phyloP scores from a whole-genome alignment of 192 early-diverging fungal genomes.

The Dimargaris cristalligena region DNA sequence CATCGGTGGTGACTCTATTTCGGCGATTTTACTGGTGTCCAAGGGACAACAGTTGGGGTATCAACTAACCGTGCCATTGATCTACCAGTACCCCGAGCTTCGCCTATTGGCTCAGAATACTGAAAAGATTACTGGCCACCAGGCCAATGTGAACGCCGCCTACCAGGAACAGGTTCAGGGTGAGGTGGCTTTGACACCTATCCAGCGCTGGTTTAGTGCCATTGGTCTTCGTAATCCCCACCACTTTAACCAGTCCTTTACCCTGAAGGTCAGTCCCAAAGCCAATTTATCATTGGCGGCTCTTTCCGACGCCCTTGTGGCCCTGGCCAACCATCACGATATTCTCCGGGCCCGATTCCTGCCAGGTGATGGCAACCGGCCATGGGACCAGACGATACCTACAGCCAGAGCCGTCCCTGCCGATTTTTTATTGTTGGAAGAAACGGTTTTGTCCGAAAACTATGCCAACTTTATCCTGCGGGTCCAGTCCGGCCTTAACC shows the following conservation, averaged over 20 bases:
- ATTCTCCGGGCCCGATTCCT: not conserved
- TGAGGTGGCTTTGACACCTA: not conserved
- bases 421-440: not conserved
- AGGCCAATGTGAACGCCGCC: not conserved
- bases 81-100: not conserved
- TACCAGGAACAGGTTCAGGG: not conserved
- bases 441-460: not conserved
- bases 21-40: conserved; percentile 8
- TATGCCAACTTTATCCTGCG: not conserved
- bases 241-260: not conserved
- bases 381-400: not conserved
- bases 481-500: not conserved
- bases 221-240: not conserved
- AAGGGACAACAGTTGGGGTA: not conserved
- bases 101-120: not conserved
- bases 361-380: too few species aligned
- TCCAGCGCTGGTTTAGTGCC: not conserved
- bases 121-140: not conserved
- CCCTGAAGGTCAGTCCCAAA: not conserved
- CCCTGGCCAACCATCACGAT: not conserved
- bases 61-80: not conserved
- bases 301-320: not conserved
- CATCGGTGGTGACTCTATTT: conserved; percentile 21
- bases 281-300: not conserved
- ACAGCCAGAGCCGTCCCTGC: not conserved